Conservation (phyloP, 108 stramenopile species). For the Conticribra weissflogii region DNA sequence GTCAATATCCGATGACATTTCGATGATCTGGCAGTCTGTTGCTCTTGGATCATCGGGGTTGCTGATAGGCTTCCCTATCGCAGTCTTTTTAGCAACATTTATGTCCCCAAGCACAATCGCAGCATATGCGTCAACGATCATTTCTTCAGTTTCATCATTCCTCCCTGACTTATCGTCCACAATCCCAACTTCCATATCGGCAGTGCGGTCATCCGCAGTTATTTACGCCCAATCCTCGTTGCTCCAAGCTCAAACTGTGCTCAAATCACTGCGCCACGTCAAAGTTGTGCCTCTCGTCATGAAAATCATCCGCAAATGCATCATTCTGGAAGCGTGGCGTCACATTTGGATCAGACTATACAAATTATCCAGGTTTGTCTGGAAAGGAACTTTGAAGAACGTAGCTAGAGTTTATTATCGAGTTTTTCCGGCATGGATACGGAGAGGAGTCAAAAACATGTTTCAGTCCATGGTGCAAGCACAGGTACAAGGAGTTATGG, state of each 20-base stretch:
- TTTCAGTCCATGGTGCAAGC: slow-evolving; percentile 39
- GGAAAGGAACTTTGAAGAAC: slow-evolving; percentile 18
- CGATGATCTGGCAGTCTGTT: slow-evolving; percentile 16
- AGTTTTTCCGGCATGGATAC: slow-evolving; percentile 32
- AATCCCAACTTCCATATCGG: neutral
- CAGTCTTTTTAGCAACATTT: slow-evolving; percentile 3
- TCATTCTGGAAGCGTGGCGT: slow-evolving; percentile 47
- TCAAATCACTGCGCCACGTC: slow-evolving; percentile 30
- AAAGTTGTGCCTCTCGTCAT: slow-evolving; percentile 8
- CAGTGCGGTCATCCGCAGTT: neutral
- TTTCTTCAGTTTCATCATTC: neutral
- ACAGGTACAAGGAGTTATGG: slow-evolving; percentile 35
- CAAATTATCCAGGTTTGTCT: slow-evolving; percentile 18
- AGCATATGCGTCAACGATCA: neutral
- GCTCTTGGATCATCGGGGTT: slow-evolving; percentile 29
- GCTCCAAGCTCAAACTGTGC: slow-evolving; percentile 28
- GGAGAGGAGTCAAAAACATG: slow-evolving; percentile 33
- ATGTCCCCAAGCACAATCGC: neutral
- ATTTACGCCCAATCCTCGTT: slow-evolving; percentile 11
- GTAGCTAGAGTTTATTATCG: slow-evolving; percentile 4
- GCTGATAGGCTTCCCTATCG: slow-evolving; percentile 12
- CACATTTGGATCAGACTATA: slow-evolving; percentile 39
- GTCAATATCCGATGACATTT: neutral
- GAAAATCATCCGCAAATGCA: slow-evolving; percentile 39
- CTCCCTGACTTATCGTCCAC: neutral